phyloP scores from a whole-genome alignment of 108 stramenopile genomes.

The Discostella pseudostelligera region DNA sequence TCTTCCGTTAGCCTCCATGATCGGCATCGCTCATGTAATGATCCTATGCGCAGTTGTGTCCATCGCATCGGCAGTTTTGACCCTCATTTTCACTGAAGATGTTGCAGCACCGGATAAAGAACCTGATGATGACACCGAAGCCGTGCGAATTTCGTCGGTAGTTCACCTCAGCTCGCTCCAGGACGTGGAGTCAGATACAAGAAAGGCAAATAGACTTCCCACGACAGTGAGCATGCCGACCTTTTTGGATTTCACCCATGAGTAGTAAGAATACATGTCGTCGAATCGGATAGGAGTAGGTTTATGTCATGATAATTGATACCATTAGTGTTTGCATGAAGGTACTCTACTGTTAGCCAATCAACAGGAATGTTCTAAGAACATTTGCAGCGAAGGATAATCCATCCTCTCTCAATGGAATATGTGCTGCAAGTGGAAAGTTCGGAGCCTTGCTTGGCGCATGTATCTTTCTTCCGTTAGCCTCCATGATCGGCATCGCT shows the following conservation, averaged over 20 bases:
- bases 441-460: constrained; percentile 69
- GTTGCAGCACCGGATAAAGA: neutral
- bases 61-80: constrained; percentile 41
- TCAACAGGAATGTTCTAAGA: neutral
- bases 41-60: constrained; percentile 48
- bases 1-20: constrained; percentile 35
- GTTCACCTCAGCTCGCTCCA: constrained; percentile 14
- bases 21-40: constrained; percentile 56
- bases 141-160: constrained; percentile 12
- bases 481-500: constrained; percentile 43
- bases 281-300: neutral
- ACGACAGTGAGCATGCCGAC: constrained; percentile 25
- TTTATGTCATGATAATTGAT: neutral
- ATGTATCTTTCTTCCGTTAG: constrained; percentile 45
- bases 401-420: constrained; percentile 83
- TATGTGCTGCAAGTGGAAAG: constrained; percentile 82
- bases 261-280: neutral
- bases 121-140: neutral
- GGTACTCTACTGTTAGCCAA: neutral
- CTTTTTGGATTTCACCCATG: constrained; percentile 23
- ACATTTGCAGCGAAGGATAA: too few species aligned
- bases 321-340: neutral
- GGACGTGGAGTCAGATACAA: neutral
- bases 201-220: neutral
- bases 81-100: constrained; percentile 31